phyloP scores from a whole-genome alignment of 768 basidiomycete species.

The Lenzites betulinus region DNA sequence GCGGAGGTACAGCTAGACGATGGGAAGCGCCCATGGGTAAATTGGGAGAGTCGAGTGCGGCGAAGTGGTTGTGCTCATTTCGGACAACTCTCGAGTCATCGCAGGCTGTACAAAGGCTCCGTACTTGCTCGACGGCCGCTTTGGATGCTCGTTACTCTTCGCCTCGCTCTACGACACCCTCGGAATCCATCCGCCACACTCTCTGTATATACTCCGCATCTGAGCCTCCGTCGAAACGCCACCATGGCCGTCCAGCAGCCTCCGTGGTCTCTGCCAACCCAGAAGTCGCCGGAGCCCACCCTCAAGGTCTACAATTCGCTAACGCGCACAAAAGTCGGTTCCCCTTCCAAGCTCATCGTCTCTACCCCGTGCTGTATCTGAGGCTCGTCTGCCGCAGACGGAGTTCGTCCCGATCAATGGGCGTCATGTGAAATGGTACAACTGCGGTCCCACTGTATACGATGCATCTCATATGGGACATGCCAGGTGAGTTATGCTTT shows the following conservation, averaged over 20 bases:
- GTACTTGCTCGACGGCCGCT: not conserved
- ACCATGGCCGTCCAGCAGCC: constrained; percentile 65
- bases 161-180: not conserved
- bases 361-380: constrained; percentile 18
- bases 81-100: constrained; percentile 9
- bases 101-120: constrained; percentile 3
- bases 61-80: constrained; percentile 7
- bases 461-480: constrained; percentile 99
- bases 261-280: constrained; percentile 49
- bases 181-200: not conserved
- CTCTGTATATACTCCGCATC: not conserved
- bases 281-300: constrained; percentile 56
- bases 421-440: constrained; percentile 93
- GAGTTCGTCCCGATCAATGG: constrained; percentile 74
- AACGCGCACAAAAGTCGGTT: constrained; percentile 80
- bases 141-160: constrained; percentile 9
- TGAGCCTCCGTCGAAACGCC: not conserved
- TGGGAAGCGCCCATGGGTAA: not conserved
- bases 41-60: not conserved
- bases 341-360: not conserved
- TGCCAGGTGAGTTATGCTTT: constrained; percentile 66
- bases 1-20: no score
- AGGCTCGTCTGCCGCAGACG: constrained; percentile 46
- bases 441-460: constrained; percentile 98
- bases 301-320: constrained; percentile 92